Conservation (phyloP, 2,329 filamentous ascomycete genomes). For the Colletotrichum liaoningense region DNA sequence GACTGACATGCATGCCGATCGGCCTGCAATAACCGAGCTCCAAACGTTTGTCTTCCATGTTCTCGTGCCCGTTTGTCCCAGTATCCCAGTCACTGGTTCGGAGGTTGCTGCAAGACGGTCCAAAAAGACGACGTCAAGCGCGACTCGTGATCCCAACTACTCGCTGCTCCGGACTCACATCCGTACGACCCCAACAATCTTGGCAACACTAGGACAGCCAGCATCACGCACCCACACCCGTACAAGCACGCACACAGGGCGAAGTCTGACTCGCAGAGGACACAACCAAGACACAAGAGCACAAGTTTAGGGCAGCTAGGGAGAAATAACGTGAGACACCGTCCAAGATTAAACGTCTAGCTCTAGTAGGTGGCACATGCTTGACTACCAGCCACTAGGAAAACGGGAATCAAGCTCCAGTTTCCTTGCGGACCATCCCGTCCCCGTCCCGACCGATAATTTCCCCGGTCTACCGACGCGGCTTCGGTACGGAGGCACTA, state of each 20-base stretch:
- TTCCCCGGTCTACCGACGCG: slow-evolving; percentile 24
- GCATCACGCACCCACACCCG: slow-evolving; percentile 3
- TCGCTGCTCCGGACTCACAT: neutral
- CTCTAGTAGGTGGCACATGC: slow-evolving; percentile 9
- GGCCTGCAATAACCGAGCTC: slow-evolving; percentile 29
- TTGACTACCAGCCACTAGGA: neutral
- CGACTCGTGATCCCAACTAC: slow-evolving; percentile 12
- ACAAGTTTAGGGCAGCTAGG: slow-evolving; percentile 2
- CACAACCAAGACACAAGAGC: slow-evolving; percentile 20
- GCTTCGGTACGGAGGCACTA: slow-evolving; percentile 7
- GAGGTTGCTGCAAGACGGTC: neutral
- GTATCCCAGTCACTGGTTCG: neutral
- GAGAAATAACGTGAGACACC: slow-evolving; percentile 25
- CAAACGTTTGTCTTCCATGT: slow-evolving; percentile 1
- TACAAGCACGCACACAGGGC: slow-evolving; percentile 16
- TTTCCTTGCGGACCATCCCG: slow-evolving; percentile 25
- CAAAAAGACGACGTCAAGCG: slow-evolving; percentile 19
- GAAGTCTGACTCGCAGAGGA: slow-evolving; percentile 18
- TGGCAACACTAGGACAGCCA: slow-evolving; percentile 11
- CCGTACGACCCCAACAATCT: neutral
- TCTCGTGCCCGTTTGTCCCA: neutral
- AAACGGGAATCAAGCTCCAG: slow-evolving; percentile 4
- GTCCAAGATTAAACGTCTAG: slow-evolving; percentile 8
- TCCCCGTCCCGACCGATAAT: slow-evolving; percentile 26
- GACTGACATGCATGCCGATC: slow-evolving; percentile 14